Conservation (phyloP, 345 rosid genomes). For the Garcia nutans region DNA sequence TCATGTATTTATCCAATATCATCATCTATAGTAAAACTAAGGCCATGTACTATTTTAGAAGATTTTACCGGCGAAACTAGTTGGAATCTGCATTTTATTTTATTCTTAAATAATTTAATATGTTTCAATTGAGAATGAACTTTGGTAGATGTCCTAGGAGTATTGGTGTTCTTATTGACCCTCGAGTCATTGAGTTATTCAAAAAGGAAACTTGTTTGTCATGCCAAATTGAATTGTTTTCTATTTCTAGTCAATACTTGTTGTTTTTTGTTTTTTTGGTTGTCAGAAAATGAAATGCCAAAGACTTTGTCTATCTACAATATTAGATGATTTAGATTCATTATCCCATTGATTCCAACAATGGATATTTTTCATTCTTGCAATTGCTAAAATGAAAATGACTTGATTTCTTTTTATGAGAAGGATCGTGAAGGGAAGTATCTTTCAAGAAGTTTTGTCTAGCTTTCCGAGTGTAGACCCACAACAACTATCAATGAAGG, state of each 20-base stretch:
- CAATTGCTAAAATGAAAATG: background rate
- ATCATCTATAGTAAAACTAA: too few species aligned
- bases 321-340: background rate
- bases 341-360: background rate
- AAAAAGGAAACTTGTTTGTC: too few species aligned
- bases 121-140: background rate
- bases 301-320: background rate
- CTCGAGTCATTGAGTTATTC: too few species aligned
- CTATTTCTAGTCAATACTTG: too few species aligned
- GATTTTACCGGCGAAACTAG: background rate
- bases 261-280: background rate
- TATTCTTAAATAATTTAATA: background rate
- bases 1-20: too few species aligned
- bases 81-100: background rate
- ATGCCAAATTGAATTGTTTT: too few species aligned
- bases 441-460: constrained; percentile 71
- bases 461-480: constrained; percentile 76
- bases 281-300: background rate
- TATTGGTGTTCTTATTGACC: background rate
- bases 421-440: constrained; percentile 47
- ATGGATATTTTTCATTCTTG: background rate
- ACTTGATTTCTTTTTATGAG: constrained; percentile 6
- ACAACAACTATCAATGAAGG: constrained; percentile 56
- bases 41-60: background rate
- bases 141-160: background rate